Base-by-base conservation (phyloP, 208 protist species). In the Naegleria gruberi region DNA sequence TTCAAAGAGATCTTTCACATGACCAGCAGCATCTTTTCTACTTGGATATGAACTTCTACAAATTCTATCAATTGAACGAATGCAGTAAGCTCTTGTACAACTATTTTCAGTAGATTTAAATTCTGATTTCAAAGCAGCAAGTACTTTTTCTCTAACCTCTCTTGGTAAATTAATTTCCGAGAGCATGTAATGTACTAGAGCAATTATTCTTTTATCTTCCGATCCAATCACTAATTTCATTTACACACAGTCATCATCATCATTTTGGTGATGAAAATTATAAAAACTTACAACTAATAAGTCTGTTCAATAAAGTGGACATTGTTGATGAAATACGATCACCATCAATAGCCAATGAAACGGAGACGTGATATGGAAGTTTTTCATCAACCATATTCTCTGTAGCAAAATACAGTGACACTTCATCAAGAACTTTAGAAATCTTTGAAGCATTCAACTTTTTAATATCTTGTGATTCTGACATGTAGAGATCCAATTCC, bases 381-480 rank as follows among this genome's bases (percentile, higher is more conserved):
- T 77, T 77, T n/a, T 77, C 65, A 77, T 77, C 65, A 37, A 77
- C 65, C 65, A 77, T 77, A 37, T 77, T 77, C 34, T 77, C 65
- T 8, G 65, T 77, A 8, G 65, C 65, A 77, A 77, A 77, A 77
- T 77, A 77, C 12, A 77, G 12, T 37, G 30, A 37, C 30, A 77
- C 26, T 30, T 77, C 65, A 77, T 77, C 65, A 19, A 77, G 34
- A 37, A 77, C 30, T 37, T 77, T 77, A 37, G 65, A 37, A 37
- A 77, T 77, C 34, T 77, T 77, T 37, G 30, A 37, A 37, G 26
- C 30, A 37, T 77, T 77, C 30, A 37, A 0, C 30, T 77, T 77
- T 77, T 77, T 77, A 77, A 26, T 12, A 77, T 77, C 65, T n/a
- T 77, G 65, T 12, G 26, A 12, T 37, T 77, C 65, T 7, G 17